Evolutionary conservation across 1,139 yeast genomes (phyloP).

Genomic region (Candida smagusa): DNA sequence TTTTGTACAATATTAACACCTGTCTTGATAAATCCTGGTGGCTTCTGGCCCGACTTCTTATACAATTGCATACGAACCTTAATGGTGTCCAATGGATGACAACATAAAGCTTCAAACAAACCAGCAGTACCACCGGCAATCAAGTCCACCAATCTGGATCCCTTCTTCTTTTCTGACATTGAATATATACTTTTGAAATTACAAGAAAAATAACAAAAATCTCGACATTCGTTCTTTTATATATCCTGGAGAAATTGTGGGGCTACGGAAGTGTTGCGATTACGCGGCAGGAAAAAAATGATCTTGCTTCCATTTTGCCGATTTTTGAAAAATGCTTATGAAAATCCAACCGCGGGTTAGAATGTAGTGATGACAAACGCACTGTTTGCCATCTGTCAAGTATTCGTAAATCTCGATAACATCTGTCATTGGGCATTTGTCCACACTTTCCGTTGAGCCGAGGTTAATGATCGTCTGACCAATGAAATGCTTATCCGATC

Average conservation of each 20-base stretch:
- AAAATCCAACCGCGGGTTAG: slow-evolving; percentile 10
- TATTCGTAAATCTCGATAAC: background rate
- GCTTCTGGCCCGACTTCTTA: slow-evolving; percentile 58
- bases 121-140: slow-evolving; percentile 98
- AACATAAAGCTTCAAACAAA: slow-evolving; percentile 88
- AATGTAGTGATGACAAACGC: background rate
- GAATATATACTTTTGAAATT: background rate
- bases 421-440: background rate
- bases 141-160: slow-evolving; percentile 62
- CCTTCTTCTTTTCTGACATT: slow-evolving; percentile 28
- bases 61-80: slow-evolving; percentile 96
- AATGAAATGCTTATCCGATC: too few relatives aligned
- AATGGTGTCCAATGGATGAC: slow-evolving; percentile 94
- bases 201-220: slow-evolving; percentile 1
- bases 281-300: slow-evolving; percentile 5
- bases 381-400: background rate
- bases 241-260: slow-evolving; percentile 3
- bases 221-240: slow-evolving; percentile 3
- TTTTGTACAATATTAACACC: slow-evolving; percentile 75
- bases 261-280: slow-evolving; percentile 1
- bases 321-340: slow-evolving; percentile 9
- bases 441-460: slow-evolving; percentile 4
- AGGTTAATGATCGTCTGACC: background rate
- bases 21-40: slow-evolving; percentile 83
- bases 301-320: slow-evolving; percentile 15